Conservation (phyloP, 139 green algal species). For the Picochlorum sp. region DNA sequence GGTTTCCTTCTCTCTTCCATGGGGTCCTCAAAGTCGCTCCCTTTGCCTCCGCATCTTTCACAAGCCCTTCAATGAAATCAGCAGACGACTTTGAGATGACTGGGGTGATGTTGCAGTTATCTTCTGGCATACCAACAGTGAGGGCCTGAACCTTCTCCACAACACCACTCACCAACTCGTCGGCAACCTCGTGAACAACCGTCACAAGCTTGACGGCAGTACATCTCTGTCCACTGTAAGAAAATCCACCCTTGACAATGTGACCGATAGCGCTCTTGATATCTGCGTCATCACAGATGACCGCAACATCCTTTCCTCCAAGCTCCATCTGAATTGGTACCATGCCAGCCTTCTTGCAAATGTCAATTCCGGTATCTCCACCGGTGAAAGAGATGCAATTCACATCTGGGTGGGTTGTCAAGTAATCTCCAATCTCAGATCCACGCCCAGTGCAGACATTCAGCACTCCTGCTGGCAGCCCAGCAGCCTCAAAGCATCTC, state of each 20-base stretch:
- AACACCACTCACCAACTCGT: constrained; percentile 28
- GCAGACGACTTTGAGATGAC: constrained; percentile 75
- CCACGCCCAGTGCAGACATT: constrained; percentile 73
- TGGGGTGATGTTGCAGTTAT: constrained; percentile 82
- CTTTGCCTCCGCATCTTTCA: constrained; percentile 63
- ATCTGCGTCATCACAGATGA: constrained; percentile 86
- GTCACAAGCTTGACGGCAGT: constrained; percentile 79
- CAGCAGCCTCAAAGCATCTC: constrained; percentile 77
- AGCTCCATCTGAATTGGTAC: constrained; percentile 96
- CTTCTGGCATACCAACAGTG: constrained; percentile 74
- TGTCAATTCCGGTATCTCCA: constrained; percentile 69
- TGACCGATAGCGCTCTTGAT: constrained; percentile 71
- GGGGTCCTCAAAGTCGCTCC: constrained; percentile 52
- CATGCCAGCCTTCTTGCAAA: constrained; percentile 85
- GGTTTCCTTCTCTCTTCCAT: constrained; percentile 80
- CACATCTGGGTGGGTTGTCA: constrained; percentile 73
- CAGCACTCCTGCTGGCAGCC: constrained; percentile 72
- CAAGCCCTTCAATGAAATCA: constrained; percentile 87
- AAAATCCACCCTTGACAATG: constrained; percentile 92
- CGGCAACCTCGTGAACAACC: constrained; percentile 10
- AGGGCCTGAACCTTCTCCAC: constrained; percentile 56
- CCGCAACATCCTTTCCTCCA: constrained; percentile 92
- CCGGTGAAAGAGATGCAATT: constrained; percentile 89
- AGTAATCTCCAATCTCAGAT: constrained; percentile 93
- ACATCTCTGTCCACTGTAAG: constrained; percentile 86